Conservation (phyloP, 495 filamentous ascomycete species). For the Penicillium atrosanguineum region DNA sequence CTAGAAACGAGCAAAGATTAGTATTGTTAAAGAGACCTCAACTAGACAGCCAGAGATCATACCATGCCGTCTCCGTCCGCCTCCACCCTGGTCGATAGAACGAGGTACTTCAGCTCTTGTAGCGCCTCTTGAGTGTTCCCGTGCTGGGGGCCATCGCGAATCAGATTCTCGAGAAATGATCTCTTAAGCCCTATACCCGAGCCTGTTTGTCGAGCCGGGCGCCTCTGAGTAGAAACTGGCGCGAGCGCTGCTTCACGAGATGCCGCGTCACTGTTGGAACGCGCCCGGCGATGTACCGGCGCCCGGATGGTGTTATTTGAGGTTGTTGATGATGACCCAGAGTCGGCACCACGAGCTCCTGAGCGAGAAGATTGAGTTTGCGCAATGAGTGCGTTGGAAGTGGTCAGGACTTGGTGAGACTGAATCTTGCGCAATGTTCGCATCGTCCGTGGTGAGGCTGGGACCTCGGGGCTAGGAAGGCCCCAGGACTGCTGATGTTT, state of each 20-base stretch:
- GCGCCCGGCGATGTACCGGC: constrained; percentile 51
- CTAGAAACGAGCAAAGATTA: constrained; percentile 38
- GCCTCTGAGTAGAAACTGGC: constrained; percentile 35
- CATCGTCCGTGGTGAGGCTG: constrained; percentile 47
- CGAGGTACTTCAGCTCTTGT: constrained; percentile 69
- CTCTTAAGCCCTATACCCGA: constrained; percentile 57
- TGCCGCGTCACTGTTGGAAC: constrained; percentile 73
- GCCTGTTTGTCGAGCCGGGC: constrained; percentile 52
- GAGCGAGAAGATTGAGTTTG: constrained; percentile 41
- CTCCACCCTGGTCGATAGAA: constrained; percentile 76
- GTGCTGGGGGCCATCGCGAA: constrained; percentile 70
- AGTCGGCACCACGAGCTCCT: constrained; percentile 13
- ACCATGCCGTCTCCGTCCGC: constrained; percentile 91
- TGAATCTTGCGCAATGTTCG: constrained; percentile 52
- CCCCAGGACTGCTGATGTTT: constrained; percentile 24
- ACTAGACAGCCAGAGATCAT: constrained; percentile 3
- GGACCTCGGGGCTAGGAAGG: constrained; percentile 35
- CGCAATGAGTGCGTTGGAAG: constrained; percentile 27
- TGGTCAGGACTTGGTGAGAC: constrained; percentile 49
- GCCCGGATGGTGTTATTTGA: constrained; percentile 21
- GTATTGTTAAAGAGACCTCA: background rate
- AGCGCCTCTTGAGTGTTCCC: constrained; percentile 65
- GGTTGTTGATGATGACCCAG: constrained; percentile 21
- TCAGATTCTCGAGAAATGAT: constrained; percentile 59
- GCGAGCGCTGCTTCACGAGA: constrained; percentile 36